Percentiles rank a stretch among this genome's conserved stretches.
Evolutionary conservation across 345 rosid species (phyloP).

Genomic region (Erysimum cheiranthoides): DNA sequence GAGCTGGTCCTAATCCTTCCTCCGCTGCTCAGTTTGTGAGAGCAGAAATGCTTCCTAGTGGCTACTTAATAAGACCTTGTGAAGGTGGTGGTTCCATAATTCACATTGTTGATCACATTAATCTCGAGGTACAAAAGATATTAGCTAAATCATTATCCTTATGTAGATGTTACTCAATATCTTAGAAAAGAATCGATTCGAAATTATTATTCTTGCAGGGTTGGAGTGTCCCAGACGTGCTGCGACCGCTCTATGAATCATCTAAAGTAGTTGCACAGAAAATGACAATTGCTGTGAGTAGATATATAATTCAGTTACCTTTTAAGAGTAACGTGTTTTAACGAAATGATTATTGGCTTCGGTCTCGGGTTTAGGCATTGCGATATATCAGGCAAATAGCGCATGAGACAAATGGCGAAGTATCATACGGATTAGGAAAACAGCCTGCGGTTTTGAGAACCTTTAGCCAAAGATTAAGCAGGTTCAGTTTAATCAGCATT

Average conservation of each 20-base stretch:
- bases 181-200: background rate
- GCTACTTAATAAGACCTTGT: conserved; percentile 90
- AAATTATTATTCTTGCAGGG: conserved; percentile 52
- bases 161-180: background rate
- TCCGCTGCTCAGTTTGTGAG: conserved; percentile 88
- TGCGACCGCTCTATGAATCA: conserved; percentile 92
- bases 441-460: conserved; percentile 93
- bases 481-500: conserved; percentile 48
- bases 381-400: conserved; percentile 85
- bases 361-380: conserved; percentile 48
- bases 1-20: conserved; percentile 80
- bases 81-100: conserved; percentile 99
- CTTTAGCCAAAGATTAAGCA: conserved; percentile 93
- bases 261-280: conserved; percentile 90
- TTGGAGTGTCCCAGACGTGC: conserved; percentile 97
- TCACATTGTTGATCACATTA: conserved; percentile 93
- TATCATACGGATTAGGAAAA: conserved; percentile 86
- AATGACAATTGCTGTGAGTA: conserved; percentile 86
- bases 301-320: background rate
- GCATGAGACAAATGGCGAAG: conserved; percentile 92
- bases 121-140: conserved; percentile 68
- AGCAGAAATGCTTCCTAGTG: conserved; percentile 95
- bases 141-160: background rate
- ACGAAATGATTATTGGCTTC: background rate
- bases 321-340: background rate